Evolutionary conservation across 805 yeast species (phyloP).

Genomic region (Candida mattraensis): DNA sequence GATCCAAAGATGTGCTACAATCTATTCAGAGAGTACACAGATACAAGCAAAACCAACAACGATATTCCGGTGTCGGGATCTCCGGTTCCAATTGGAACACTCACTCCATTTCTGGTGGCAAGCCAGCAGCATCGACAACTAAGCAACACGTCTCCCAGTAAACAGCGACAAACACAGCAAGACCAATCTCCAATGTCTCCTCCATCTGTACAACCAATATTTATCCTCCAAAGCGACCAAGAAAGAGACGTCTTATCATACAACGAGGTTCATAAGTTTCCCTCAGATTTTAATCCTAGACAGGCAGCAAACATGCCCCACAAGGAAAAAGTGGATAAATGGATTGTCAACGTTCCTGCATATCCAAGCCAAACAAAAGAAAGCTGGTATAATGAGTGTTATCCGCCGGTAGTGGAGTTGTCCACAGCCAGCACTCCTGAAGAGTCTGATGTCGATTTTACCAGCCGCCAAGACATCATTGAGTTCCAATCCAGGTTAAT

Average conservation of each 20-base stretch:
- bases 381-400: slow-evolving; percentile 45
- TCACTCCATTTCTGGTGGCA: slow-evolving; percentile 18
- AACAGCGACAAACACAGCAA: slow-evolving; percentile 14
- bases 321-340: slow-evolving; percentile 60
- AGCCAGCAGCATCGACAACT: slow-evolving; percentile 16
- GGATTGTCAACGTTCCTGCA: slow-evolving; percentile 63
- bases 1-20: slow-evolving; percentile 19
- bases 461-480: slow-evolving; percentile 46
- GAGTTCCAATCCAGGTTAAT: slow-evolving; percentile 55
- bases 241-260: slow-evolving; percentile 14
- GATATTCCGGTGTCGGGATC: slow-evolving; percentile 16
- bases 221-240: slow-evolving; percentile 15
- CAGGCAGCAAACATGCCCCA: slow-evolving; percentile 61
- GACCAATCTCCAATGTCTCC: slow-evolving; percentile 15
- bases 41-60: slow-evolving; percentile 12
- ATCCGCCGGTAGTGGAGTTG: slow-evolving; percentile 44
- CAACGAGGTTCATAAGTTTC: slow-evolving; percentile 33
- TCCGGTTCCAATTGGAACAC: slow-evolving; percentile 18
- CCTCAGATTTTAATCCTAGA: slow-evolving; percentile 60
- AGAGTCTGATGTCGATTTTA: slow-evolving; percentile 27
- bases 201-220: slow-evolving; percentile 18
- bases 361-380: slow-evolving; percentile 28
- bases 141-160: slow-evolving; percentile 14
- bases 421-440: slow-evolving; percentile 24
- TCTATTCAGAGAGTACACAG: slow-evolving; percentile 15